These are phyloP conservation scores for Drechmeria coniospora DNA, from an alignment of 2,329 filamentous ascomycete genomes.

Conservation along the genomic window DNA sequence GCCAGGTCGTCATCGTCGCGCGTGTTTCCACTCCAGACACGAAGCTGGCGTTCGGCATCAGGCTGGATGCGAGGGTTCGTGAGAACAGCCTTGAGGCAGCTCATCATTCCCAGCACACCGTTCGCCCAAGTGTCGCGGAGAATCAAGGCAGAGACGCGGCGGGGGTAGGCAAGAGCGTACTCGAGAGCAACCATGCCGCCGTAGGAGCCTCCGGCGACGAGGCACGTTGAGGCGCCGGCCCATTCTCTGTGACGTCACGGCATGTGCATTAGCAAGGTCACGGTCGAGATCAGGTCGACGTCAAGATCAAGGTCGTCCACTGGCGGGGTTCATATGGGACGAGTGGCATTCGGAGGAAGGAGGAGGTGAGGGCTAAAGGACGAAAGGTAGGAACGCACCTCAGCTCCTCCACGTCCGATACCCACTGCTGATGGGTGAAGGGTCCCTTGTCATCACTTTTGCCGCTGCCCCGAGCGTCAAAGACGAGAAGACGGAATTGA, in stretches of 20 bases:
- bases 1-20: slow-evolving; percentile 7
- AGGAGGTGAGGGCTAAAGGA: background rate
- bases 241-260: slow-evolving; percentile 5
- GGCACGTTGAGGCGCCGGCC: slow-evolving; percentile 7
- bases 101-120: slow-evolving; percentile 5
- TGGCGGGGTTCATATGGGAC: no score
- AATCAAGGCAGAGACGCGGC: slow-evolving; percentile 8
- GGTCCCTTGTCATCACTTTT: slow-evolving; percentile 9
- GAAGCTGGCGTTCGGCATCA: slow-evolving; percentile 7
- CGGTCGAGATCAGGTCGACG: no score
- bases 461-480: slow-evolving; percentile 11
- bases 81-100: slow-evolving; percentile 5
- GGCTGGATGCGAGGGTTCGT: slow-evolving; percentile 5
- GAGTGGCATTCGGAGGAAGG: no score
- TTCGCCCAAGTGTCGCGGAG: slow-evolving; percentile 9
- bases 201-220: slow-evolving; percentile 11
- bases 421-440: slow-evolving; percentile 10
- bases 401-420: slow-evolving; percentile 11
- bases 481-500: slow-evolving; percentile 9
- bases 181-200: slow-evolving; percentile 9
- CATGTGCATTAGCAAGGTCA: no score
- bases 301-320: no score
- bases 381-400: slow-evolving; percentile 4
- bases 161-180: slow-evolving; percentile 9
- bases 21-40: slow-evolving; percentile 7